phyloP scores from a whole-genome alignment of 2,329 filamentous ascomycete genomes.

The Phaeosphaeria sp. region DNA sequence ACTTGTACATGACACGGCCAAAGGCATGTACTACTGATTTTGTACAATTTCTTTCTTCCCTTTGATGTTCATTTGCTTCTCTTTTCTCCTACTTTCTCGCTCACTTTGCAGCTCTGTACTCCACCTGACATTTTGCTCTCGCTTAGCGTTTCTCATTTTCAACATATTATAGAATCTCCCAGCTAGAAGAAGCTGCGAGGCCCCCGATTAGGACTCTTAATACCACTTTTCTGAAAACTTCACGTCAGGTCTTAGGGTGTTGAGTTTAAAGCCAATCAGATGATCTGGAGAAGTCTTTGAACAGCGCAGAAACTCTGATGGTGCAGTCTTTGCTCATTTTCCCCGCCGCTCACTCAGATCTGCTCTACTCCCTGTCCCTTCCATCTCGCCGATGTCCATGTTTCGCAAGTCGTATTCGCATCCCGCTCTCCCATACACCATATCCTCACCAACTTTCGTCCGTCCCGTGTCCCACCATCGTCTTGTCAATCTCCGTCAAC shows the following conservation, averaged over 20 bases:
- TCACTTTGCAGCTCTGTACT: neutral
- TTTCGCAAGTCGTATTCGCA: too few species aligned
- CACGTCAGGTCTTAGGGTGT: too few species aligned
- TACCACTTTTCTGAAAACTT: neutral
- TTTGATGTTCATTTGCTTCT: neutral
- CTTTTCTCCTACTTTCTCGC: neutral
- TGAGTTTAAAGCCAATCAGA: too few species aligned
- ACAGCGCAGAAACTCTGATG: too few species aligned
- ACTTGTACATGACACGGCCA: neutral
- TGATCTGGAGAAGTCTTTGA: too few species aligned
- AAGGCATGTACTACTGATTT: neutral
- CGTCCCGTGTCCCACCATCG: neutral
- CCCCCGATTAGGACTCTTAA: neutral
- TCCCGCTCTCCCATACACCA: too few species aligned
- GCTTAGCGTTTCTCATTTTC: constrained; percentile 2
- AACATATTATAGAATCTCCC: neutral
- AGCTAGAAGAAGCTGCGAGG: neutral
- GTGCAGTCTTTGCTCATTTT: too few species aligned
- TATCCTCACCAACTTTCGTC: neutral
- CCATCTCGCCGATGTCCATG: too few species aligned
- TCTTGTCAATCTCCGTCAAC: neutral
- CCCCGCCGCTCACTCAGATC: too few species aligned
- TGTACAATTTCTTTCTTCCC: neutral
- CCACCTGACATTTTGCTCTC: neutral
- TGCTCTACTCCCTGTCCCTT: too few species aligned